Percentiles rank a stretch among this genome's conserved stretches.
phyloP scores from a whole-genome alignment of 257 asterid species.

The Cruciata laevipes region DNA sequence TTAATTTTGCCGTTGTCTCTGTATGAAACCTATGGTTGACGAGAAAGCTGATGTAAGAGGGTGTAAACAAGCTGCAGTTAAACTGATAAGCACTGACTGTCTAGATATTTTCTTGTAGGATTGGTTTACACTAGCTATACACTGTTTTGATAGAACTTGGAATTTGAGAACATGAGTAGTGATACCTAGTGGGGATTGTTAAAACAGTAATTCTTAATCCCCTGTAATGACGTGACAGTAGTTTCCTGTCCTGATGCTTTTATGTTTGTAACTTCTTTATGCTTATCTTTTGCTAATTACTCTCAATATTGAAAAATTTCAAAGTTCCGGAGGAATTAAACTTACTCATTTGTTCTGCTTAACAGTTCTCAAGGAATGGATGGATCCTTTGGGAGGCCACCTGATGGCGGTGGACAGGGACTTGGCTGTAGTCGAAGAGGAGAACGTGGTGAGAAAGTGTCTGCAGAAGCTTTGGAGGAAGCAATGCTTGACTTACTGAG shows the following conservation, averaged over 20 bases:
- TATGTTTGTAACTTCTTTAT: background rate
- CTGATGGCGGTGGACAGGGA: constrained; percentile 32
- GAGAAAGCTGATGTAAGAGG: background rate
- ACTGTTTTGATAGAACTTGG: no score
- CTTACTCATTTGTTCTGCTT: background rate
- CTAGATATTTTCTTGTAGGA: background rate
- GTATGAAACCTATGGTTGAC: background rate
- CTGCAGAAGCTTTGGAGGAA: constrained; percentile 61
- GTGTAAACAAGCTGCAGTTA: no score
- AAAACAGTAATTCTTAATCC: no score
- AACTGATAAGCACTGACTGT: no score
- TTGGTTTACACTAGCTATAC: background rate
- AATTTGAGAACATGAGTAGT: no score
- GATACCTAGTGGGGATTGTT: no score
- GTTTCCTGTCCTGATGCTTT: background rate
- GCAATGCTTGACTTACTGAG: no score
- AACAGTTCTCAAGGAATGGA: constrained; percentile 41
- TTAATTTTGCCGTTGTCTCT: background rate
- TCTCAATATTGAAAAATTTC: no score
- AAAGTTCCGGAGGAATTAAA: no score
- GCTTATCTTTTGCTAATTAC: background rate
- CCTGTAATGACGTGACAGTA: no score
- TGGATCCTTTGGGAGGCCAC: constrained; percentile 35
- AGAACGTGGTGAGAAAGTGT: constrained; percentile 39
- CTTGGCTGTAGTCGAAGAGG: constrained; percentile 45